phyloP scores from a whole-genome alignment of 768 basidiomycete species.

The Tricholoma terreum region DNA sequence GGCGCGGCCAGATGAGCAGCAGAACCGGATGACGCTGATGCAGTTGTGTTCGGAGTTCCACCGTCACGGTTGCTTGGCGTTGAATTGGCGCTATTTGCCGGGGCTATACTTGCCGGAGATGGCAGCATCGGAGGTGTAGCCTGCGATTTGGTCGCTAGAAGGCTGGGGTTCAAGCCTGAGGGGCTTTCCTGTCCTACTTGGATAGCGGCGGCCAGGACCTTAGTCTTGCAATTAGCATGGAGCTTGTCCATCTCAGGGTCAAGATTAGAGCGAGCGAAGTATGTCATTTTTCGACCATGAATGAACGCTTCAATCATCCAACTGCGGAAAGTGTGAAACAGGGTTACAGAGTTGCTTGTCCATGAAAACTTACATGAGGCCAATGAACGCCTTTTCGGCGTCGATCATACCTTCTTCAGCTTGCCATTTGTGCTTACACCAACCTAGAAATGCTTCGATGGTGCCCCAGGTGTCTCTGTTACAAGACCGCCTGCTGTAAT shows the following conservation, averaged over 20 bases:
- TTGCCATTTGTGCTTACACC: conserved; percentile 71
- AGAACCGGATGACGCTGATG: conserved; percentile 28
- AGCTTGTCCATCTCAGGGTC: conserved; percentile 39
- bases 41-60: conserved; percentile 48
- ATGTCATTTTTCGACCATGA: conserved; percentile 38
- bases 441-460: conserved; percentile 63
- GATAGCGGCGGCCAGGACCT: conserved; percentile 40
- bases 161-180: conserved; percentile 23
- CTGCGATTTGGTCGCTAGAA: conserved; percentile 36
- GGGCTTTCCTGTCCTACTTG: conserved; percentile 35
- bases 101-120: conserved; percentile 68
- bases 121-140: conserved; percentile 74
- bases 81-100: conserved; percentile 70
- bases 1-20: conserved; percentile 30
- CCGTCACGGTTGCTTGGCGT: conserved; percentile 65
- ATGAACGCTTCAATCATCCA: conserved; percentile 80
- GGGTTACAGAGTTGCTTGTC: conserved; percentile 15
- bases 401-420: conserved; percentile 48
- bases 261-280: conserved; percentile 32
- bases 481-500: conserved; percentile 55
- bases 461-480: conserved; percentile 63
- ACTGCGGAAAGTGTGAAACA: conserved; percentile 42
- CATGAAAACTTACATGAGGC: conserved; percentile 66
- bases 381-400: conserved; percentile 63
- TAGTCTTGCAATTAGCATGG: conserved; percentile 30